Percentiles rank a stretch among this genome's conserved stretches.
Conservation (phyloP, 2,329 filamentous ascomycete genomes). For the Thielaviopsis cerberus region DNA sequence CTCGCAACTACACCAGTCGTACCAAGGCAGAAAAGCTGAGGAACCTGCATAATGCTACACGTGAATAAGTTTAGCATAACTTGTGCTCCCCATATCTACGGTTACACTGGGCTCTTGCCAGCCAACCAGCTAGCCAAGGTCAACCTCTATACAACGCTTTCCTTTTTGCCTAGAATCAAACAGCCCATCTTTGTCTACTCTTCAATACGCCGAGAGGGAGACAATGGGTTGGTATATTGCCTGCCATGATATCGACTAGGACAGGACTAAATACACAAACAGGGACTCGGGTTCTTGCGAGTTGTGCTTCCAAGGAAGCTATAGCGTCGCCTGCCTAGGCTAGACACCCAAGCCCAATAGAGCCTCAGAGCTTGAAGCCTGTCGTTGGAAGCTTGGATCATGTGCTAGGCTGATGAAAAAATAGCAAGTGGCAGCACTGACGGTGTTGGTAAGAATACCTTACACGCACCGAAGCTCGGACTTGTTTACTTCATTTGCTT, state of each 20-base stretch:
- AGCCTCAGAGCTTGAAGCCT: neutral
- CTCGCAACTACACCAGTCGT: neutral
- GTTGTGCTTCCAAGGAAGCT: neutral
- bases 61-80: too few species aligned
- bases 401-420: neutral
- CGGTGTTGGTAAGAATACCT: neutral
- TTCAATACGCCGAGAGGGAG: too few species aligned
- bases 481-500: neutral
- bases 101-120: too few species aligned
- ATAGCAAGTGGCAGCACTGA: neutral
- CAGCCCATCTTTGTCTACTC: neutral
- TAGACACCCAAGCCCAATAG: neutral
- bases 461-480: neutral
- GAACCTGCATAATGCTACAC: neutral
- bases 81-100: too few species aligned
- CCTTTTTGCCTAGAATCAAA: neutral
- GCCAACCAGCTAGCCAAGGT: too few species aligned
- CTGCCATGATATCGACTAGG: too few species aligned
- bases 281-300: neutral
- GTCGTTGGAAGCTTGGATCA: neutral
- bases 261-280: too few species aligned
- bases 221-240: too few species aligned
- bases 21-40: neutral
- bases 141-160: too few species aligned
- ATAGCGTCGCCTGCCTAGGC: neutral